Evolutionary conservation across 2,329 filamentous ascomycete genomes (phyloP), one percentile per base, ranked within the genome.

Genomic region (Penicillium sp.): DNA sequence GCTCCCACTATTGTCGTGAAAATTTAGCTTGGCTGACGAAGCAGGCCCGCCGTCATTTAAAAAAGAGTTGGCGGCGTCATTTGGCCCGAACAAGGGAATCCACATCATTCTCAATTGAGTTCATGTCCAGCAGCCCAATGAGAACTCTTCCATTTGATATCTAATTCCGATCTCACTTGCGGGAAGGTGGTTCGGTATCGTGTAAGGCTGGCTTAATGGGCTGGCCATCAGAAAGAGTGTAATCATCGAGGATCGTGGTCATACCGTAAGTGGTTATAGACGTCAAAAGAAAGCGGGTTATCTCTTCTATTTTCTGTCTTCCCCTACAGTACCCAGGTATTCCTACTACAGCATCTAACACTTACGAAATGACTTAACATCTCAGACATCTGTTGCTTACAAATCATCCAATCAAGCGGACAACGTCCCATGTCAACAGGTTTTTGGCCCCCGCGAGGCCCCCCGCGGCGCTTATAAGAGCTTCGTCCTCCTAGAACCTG

Each of bases 1-100:
- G 45, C 5, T 59, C 60, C n/a, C 35, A 57, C 1, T 57, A 59
- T 54, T 52, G 26, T 16, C 26, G 45, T 16, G 26, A 48, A 22
- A 30, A 3, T 10, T 48, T 48, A 14, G 26, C 25, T 3, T 14
- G 26, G 7, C 16, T 48, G 6, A 16, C 45, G 3, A 14, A 48
- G 26, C 45, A 30, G 16, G 16, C 45, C 30, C 45, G 45, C 26
- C n/a, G 14, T 28, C 26, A 48, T 30, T 14, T 48, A 30, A 16
- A 30, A 16, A 48, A 48, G 45, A 48, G 26, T 19, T 48, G 45
- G 45, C 30, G 25, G 4, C 7, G 28, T 48, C 16, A n/a, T 19
- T 48, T 16, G 45, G 45, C 11, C 45, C 45, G 1, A 48, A 48
- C 26, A 48, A 48, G 45, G 45, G 26, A 16, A 48, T 48, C 6